phyloP scores from a whole-genome alignment of 345 rosid species.

The Eucalyptus shirleyi region DNA sequence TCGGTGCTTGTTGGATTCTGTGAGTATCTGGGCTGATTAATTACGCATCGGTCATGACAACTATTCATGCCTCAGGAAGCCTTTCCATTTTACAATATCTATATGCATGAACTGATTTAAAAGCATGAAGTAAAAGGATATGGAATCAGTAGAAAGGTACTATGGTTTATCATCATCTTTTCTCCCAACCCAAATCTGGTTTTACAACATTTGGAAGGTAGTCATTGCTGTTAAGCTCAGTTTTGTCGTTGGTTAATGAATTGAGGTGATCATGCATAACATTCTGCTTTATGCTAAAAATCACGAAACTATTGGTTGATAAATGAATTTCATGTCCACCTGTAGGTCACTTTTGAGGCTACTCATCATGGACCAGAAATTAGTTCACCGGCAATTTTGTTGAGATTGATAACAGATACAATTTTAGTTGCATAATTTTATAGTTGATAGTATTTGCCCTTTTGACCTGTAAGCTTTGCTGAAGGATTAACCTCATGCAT shows the following conservation, averaged over 20 bases:
- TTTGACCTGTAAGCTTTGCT: neutral
- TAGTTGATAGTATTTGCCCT: too few relatives aligned
- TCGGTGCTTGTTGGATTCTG: neutral
- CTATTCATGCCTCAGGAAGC: neutral
- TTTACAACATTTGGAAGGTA: neutral
- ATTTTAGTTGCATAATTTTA: neutral
- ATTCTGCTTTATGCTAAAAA: neutral
- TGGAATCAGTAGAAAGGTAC: neutral
- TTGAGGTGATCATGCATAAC: neutral
- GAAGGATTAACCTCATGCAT: neutral
- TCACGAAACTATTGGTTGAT: neutral
- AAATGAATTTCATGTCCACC: neutral
- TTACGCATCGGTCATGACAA: neutral
- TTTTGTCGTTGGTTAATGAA: neutral
- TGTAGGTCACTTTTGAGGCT: conserved; percentile 77
- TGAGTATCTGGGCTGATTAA: neutral
- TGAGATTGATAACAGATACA: conserved; percentile 45
- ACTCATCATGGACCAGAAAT: conserved; percentile 86
- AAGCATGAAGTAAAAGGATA: neutral
- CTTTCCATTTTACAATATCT: neutral
- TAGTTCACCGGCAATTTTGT: conserved; percentile 61
- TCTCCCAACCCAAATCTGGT: neutral
- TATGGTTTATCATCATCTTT: neutral
- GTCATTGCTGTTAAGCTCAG: neutral
- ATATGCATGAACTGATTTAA: neutral